Evolutionary conservation across 208 protist genomes (phyloP).

Genomic region (Crithidia mellificae): DNA sequence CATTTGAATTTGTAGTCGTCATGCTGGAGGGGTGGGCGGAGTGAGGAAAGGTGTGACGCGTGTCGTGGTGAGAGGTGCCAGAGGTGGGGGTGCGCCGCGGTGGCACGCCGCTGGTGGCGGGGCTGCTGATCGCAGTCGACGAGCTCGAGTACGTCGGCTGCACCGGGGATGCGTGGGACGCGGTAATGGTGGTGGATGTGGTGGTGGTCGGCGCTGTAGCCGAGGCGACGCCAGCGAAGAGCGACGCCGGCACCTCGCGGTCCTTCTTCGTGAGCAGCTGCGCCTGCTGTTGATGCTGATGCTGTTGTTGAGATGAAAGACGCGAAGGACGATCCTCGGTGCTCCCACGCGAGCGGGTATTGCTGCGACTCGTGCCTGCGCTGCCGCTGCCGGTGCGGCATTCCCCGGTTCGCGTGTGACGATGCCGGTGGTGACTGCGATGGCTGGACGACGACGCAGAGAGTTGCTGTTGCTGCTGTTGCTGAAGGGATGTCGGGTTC

Average conservation of each 20-base stretch:
- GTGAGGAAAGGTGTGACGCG: neutral
- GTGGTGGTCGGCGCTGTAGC: neutral
- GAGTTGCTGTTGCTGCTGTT: too few species aligned
- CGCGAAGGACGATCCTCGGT: neutral
- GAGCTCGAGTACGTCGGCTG: neutral
- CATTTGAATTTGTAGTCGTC: too few species aligned
- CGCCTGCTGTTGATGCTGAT: neutral
- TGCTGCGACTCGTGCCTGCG: constrained; percentile 11
- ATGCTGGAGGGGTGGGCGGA: neutral
- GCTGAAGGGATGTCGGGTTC: too few species aligned
- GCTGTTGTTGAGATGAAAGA: too few species aligned
- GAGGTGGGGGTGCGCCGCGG: neutral
- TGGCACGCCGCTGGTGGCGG: neutral
- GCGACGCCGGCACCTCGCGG: constrained; percentile 5
- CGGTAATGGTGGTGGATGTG: neutral
- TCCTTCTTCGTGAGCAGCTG: too few species aligned
- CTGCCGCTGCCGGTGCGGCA: neutral
- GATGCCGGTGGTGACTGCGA: neutral
- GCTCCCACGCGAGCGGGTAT: neutral
- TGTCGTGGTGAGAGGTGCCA: neutral
- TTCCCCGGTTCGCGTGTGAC: constrained; percentile 1
- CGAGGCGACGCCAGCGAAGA: neutral
- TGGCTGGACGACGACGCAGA: neutral
- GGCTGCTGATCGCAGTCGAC: constrained; percentile 1
- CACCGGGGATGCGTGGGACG: neutral